Base-by-base conservation (phyloP, 164 flowering plant species). In the grape (Vitis vinifera) region DNA sequence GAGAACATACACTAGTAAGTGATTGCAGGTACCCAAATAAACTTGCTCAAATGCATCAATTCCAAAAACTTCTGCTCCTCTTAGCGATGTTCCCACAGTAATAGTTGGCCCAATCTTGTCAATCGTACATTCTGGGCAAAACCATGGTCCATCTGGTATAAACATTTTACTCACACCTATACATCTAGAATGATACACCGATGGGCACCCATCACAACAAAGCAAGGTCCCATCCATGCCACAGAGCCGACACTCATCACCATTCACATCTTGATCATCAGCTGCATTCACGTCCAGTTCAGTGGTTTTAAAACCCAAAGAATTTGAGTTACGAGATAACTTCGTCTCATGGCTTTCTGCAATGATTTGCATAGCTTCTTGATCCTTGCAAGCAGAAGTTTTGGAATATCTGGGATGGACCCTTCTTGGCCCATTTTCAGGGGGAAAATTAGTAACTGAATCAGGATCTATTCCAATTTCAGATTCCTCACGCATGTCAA, bases 141-240 rank as follows among this genome's bases (percentile, higher is more conserved):
- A 92, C 99, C 99, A 96, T 55, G 81, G 50, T 56, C 98, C 99
- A 15, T 85, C 84, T 16, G 98, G 97, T 67, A 96, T 80, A 65
- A 44, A 70, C 79, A 84, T 59, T 80, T 93, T 96, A 80, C 69
- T 81, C 65, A 93, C 79, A 55, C 97, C 97, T 56, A 93, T 85
- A 69, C 99, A 96, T 81, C 99, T 89, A 2, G 97, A 80, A 71
- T 96, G 99, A 73, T 96, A 96, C 17, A 89, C 97, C 44, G 87
- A 89, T 55, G 99, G 99, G 71, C 99, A 96, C 10, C 98, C 99
- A 86, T 96, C 99, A 84, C 99, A 96, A 61, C 98, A 93, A 63
- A 96, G 82, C 80, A 96, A 77, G 13, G 84, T 92, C 70, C 99
- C 99, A 75, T 92, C 98, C 99, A 96, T 93, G 64, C 97, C 97